A percentile compares a stretch with the other conserved stretches of the same genome.
Evolutionary conservation across 2,329 filamentous ascomycete species (phyloP).

Genomic region (Purpureocillium lavendulum): DNA sequence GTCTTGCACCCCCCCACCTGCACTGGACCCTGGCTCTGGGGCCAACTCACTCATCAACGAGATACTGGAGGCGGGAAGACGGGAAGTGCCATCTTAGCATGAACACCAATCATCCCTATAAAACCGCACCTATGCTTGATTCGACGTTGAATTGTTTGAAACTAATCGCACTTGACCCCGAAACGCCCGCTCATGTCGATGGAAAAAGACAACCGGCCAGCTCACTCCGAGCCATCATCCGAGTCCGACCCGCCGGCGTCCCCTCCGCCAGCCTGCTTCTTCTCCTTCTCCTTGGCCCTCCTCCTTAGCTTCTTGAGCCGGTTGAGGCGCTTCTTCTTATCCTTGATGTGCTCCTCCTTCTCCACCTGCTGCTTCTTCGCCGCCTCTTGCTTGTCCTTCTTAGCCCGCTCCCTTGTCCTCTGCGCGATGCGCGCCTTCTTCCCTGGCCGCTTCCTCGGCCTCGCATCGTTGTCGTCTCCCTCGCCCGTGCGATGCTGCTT

Average conservation of each 20-base stretch:
- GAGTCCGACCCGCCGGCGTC: conserved; percentile 10
- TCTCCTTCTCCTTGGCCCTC: conserved; percentile 47
- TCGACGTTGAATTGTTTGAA: too few species aligned
- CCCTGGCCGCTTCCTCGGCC: conserved; percentile 37
- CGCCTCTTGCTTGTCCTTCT: conserved; percentile 29
- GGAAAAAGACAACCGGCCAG: too few species aligned
- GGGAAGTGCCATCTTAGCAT: too few species aligned
- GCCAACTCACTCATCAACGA: too few species aligned
- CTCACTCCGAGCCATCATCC: conserved; percentile 7
- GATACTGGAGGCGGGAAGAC: too few species aligned
- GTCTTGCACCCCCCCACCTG: too few species aligned
- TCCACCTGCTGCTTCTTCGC: conserved; percentile 29
- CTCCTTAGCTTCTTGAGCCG: conserved; percentile 51
- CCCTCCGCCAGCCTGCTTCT: conserved; percentile 29
- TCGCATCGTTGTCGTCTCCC: conserved; percentile 11
- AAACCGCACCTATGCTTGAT: too few species aligned
- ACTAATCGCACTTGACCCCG: too few species aligned
- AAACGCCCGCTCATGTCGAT: too few species aligned
- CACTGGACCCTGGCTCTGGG: too few species aligned
- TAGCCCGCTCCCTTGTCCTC: conserved; percentile 34
- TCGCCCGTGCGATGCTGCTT: background rate
- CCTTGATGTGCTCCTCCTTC: conserved; percentile 48
- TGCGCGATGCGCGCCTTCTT: conserved; percentile 51
- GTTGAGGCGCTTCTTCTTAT: conserved; percentile 56
- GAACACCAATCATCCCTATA: too few species aligned